These are phyloP conservation scores for Saccharomyces hybrid DNA, from an alignment of 1,139 yeast species.

Conservation along the genomic window DNA sequence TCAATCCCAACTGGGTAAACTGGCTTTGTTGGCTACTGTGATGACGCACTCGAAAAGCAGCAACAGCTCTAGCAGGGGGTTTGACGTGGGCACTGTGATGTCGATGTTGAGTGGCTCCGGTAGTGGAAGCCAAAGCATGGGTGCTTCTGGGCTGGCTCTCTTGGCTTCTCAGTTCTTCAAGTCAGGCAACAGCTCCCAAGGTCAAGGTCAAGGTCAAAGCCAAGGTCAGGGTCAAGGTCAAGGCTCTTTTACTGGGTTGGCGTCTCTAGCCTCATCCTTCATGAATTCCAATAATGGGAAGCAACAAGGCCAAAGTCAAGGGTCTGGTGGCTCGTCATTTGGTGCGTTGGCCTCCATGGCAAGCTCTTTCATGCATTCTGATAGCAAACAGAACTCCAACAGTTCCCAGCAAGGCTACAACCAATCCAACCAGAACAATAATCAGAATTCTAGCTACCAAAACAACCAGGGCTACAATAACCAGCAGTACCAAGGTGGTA, in stretches of 20 bases:
- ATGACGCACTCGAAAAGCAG: slow-evolving; percentile 12
- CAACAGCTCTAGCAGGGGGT: slow-evolving; percentile 11
- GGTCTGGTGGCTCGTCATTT: slow-evolving; percentile 2
- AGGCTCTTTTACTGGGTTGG: slow-evolving; percentile 5
- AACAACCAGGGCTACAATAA: background rate
- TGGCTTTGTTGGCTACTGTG: slow-evolving; percentile 24
- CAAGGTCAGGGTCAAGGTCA: slow-evolving; percentile 5
- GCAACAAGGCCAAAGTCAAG: slow-evolving; percentile 3
- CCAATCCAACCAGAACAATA: background rate
- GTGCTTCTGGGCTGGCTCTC: slow-evolving; percentile 17
- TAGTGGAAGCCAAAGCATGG: slow-evolving; percentile 11
- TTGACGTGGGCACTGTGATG: slow-evolving; percentile 19
- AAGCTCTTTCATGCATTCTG: background rate
- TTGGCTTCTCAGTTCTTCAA: slow-evolving; percentile 21
- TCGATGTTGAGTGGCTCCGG: slow-evolving; percentile 17
- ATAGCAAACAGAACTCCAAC: background rate
- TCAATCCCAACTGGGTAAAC: slow-evolving; percentile 26
- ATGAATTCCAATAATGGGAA: background rate
- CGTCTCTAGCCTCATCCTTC: slow-evolving; percentile 8
- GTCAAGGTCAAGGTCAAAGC: slow-evolving; percentile 3
- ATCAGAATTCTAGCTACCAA: background rate
- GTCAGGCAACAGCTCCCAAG: background rate
- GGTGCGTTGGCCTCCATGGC: slow-evolving; percentile 2
- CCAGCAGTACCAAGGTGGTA: slow-evolving; percentile 4
- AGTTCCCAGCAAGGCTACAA: slow-evolving; percentile 1